Evolutionary conservation across 768 basidiomycete genomes (phyloP).

Genomic region (Porpolomopsis calyptriformis): DNA sequence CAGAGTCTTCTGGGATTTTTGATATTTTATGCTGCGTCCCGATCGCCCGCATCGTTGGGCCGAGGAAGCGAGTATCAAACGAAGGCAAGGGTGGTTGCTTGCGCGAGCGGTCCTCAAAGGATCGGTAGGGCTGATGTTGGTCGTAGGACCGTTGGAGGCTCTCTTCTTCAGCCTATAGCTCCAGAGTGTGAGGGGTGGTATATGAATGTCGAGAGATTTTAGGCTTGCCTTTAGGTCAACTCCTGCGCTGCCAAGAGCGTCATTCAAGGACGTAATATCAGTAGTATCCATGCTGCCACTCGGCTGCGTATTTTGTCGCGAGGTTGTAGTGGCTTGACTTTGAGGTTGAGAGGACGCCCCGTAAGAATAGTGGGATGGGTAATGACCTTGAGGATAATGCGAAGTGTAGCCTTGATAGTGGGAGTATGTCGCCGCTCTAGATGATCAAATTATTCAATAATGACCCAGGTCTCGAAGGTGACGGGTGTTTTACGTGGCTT

Average conservation of each 20-base stretch:
- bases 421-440: conserved; percentile 38
- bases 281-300: conserved; percentile 43
- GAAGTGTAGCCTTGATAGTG: conserved; percentile 36
- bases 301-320: conserved; percentile 17
- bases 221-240: conserved; percentile 66
- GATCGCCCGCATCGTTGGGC: conserved; percentile 56
- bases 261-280: conserved; percentile 71
- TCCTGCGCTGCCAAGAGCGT: conserved; percentile 78
- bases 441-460: conserved; percentile 12
- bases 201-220: conserved; percentile 3
- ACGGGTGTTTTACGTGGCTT: conserved; percentile 33
- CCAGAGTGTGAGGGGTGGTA: neutral
- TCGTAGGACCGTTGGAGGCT: conserved; percentile 57
- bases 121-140: conserved; percentile 49
- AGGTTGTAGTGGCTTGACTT: conserved; percentile 3
- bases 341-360: conserved; percentile 24
- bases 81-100: conserved; percentile 63
- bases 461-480: conserved; percentile 11
- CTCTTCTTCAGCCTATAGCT: conserved; percentile 82
- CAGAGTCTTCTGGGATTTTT: conserved; percentile 55
- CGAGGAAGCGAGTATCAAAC: conserved; percentile 58
- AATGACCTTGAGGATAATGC: conserved; percentile 35
- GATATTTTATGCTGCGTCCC: conserved; percentile 60
- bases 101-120: conserved; percentile 67
- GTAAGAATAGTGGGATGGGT: conserved; percentile 36